Conservation (phyloP, 768 basidiomycete species). For the Lactarius hatsudake region DNA sequence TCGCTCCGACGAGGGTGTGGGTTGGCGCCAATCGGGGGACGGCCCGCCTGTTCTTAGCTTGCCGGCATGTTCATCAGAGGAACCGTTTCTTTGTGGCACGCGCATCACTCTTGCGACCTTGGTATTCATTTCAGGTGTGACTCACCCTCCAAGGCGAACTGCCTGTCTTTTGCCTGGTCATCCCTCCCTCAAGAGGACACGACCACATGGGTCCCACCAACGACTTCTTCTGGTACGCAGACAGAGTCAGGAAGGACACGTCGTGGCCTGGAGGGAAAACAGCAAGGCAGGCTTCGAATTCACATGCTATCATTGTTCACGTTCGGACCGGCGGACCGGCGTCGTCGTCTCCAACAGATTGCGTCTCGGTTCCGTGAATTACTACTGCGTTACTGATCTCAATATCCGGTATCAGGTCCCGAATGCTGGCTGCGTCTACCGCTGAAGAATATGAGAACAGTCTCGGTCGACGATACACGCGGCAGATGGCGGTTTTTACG, state of each 20-base stretch:
- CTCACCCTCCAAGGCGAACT: not conserved
- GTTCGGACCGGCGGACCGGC: constrained; percentile 3
- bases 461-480: not conserved
- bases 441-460: not conserved
- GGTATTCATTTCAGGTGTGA: not conserved
- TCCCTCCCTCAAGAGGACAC: not conserved
- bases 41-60: not conserved
- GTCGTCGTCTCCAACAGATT: not conserved
- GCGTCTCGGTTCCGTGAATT: not conserved
- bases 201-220: not conserved
- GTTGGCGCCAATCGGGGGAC: not conserved
- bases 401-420: constrained; percentile 1
- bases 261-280: not conserved
- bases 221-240: not conserved
- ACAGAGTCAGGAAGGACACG: not conserved
- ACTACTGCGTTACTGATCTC: not conserved
- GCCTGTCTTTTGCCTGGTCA: not conserved
- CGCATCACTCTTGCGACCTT: not conserved
- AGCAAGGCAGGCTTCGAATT: not conserved
- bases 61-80: no score
- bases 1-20: not conserved
- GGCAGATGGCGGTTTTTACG: not conserved
- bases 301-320: constrained; percentile 3
- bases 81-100: not conserved
- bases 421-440: not conserved